phyloP scores from a whole-genome alignment of 1,284 basidiomycete species.

The Cryptococcus jaspeensis region DNA sequence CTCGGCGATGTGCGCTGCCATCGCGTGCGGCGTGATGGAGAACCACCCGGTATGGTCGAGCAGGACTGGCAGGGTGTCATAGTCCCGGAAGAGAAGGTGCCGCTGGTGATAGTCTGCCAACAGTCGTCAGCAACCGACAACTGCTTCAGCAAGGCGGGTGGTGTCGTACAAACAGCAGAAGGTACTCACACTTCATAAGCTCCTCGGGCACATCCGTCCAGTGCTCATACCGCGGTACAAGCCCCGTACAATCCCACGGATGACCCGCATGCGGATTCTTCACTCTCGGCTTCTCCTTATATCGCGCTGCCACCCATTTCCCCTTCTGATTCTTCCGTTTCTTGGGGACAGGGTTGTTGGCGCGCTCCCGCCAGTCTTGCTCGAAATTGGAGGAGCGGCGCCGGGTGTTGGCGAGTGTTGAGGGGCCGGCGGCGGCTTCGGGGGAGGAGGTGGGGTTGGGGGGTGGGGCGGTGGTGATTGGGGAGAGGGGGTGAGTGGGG shows the following conservation, averaged over 20 bases:
- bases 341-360: constrained; percentile 1
- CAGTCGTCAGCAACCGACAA: background rate
- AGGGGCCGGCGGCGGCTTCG: background rate
- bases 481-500: background rate
- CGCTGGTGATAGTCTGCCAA: constrained; percentile 88
- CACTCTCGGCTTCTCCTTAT: constrained; percentile 11
- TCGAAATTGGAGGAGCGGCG: background rate
- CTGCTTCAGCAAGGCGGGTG: constrained; percentile 3
- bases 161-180: background rate
- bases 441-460: background rate
- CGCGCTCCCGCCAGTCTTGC: background rate
- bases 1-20: constrained; percentile 89
- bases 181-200: constrained; percentile 72
- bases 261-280: constrained; percentile 27
- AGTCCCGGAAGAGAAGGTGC: constrained; percentile 73
- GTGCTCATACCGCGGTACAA: constrained; percentile 68
- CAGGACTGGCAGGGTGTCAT: constrained; percentile 59
- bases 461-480: background rate
- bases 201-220: constrained; percentile 67
- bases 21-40: constrained; percentile 88
- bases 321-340: constrained; percentile 5
- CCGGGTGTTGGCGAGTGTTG: background rate
- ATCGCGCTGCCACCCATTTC: constrained; percentile 14
- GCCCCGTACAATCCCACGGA: constrained; percentile 62
- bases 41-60: constrained; percentile 82